Conservation (phyloP, 495 filamentous ascomycete species). For the Penicillium maclennaniae region DNA sequence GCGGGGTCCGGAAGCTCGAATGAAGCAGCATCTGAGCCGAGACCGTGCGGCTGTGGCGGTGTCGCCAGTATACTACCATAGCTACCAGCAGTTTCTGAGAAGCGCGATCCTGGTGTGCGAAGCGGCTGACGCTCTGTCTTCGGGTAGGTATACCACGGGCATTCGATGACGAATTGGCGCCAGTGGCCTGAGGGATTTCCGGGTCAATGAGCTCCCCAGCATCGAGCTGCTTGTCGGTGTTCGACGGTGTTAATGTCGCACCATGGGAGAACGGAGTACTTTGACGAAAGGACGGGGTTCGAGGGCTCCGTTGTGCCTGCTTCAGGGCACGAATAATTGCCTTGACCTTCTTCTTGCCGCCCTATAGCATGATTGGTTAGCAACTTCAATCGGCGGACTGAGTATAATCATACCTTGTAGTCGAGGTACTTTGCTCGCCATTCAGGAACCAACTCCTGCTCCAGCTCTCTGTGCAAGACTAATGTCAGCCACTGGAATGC, state of each 20-base stretch:
- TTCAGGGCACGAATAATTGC: constrained; percentile 67
- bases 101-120: constrained; percentile 36
- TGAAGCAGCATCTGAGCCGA: constrained; percentile 40
- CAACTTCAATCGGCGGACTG: not conserved
- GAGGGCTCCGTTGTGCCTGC: constrained; percentile 54
- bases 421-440: constrained; percentile 90
- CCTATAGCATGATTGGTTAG: constrained; percentile 27
- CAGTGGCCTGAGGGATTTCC: constrained; percentile 8
- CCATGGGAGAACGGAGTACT: constrained; percentile 31
- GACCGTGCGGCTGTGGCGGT: constrained; percentile 42
- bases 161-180: constrained; percentile 11
- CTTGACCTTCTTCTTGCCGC: constrained; percentile 89
- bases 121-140: constrained; percentile 37
- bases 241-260: constrained; percentile 15
- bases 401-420: constrained; percentile 60
- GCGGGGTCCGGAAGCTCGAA: constrained; percentile 75
- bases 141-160: constrained; percentile 25
- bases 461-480: constrained; percentile 60
- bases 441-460: constrained; percentile 84
- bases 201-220: constrained; percentile 11
- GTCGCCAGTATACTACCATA: constrained; percentile 78
- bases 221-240: constrained; percentile 23
- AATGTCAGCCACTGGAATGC: constrained; percentile 21
- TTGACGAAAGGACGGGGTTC: constrained; percentile 37
- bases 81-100: constrained; percentile 36